Evolutionary conservation across 129 eudicot genomes (phyloP), one percentile per base, ranked within the genome.

Genomic region (Helianthus tuberosus): DNA sequence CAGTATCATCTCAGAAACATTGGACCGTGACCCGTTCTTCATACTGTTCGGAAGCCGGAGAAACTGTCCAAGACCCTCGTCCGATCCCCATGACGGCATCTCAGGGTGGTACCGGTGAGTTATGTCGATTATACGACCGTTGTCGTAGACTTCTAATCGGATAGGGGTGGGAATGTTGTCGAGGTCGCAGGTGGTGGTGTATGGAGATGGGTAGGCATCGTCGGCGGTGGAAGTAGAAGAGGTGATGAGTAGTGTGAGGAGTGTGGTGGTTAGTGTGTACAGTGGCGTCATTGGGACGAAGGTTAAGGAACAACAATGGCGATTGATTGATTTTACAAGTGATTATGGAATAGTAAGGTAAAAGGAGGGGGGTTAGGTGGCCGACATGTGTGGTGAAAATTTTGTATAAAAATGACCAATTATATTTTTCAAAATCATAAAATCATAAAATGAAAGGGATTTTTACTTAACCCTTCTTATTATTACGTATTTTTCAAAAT

Each of bases 11-110:
- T 79, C 87, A 1, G 87, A 83, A 55, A 71, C 76, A 23, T 86
- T 83, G 20, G 79, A 81, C 1, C 61, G 61, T 49, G 84, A 79
- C 3, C 85, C 87, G 52, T 79, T 78, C 76, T 83, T 80, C 85
- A 86, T 83, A 49, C 79, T 83, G 0, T 25, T 58, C 1, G 81
- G 79, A n/a, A 83, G 73, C 72, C 50, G 35, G 13, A 83, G 71
- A 50, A 86, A 83, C 76, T 83, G 78, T 12, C 90, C 87, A 29
- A 86, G 72, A 0, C 90, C 90, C 27, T 77, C 73, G 1, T 77
- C 74, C 16, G 83, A 80, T n/a, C 41, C 73, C 86, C 86, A 86
- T 0, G 87, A 72, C 1, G 90, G 87, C 90, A 83, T 79, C 8
- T 74, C 79, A 9, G 85, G 81, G 10, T 62, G 78, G 63, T 54